Percentiles rank a stretch among this genome's conserved stretches.
phyloP scores from a whole-genome alignment of 148 eudicot species.

The Spergularia bocconei region DNA sequence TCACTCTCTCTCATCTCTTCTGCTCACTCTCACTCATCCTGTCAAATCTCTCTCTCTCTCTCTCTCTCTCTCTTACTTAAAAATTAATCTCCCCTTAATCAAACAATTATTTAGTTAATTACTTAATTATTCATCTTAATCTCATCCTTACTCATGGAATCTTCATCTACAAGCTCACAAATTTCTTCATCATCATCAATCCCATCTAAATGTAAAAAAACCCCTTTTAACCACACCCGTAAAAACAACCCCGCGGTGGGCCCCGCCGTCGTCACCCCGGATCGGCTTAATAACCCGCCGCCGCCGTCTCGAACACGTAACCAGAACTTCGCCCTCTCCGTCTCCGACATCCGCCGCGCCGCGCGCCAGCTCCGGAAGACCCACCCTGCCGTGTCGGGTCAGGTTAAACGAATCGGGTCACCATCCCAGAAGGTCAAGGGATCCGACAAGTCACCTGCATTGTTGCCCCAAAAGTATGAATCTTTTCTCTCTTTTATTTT shows the following conservation, averaged over 20 bases:
- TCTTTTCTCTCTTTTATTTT: background rate
- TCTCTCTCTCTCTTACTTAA: too few species aligned
- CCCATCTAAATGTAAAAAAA: background rate
- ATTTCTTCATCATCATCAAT: slow-evolving; percentile 4
- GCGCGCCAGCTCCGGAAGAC: slow-evolving; percentile 39
- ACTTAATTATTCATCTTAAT: background rate
- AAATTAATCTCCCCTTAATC: too few species aligned
- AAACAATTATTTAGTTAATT: too few species aligned
- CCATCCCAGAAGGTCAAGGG: slow-evolving; percentile 26
- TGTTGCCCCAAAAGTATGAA: slow-evolving; percentile 67
- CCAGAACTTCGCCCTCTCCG: slow-evolving; percentile 39
- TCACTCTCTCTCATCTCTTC: too few species aligned
- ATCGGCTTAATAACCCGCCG: slow-evolving; percentile 7
- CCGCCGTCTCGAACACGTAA: slow-evolving; percentile 34
- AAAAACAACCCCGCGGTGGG: background rate
- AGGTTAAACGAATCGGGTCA: slow-evolving; percentile 27
- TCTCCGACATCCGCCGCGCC: slow-evolving; percentile 49
- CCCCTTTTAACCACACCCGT: slow-evolving; percentile 4
- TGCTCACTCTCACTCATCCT: too few species aligned
- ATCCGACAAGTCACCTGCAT: slow-evolving; percentile 11
- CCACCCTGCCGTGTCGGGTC: slow-evolving; percentile 18
- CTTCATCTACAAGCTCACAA: too few species aligned
- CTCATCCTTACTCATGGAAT: background rate
- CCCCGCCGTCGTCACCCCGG: slow-evolving; percentile 1
- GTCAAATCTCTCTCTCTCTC: too few species aligned